Evolutionary conservation across 441 rosid species (phyloP), one percentile per base, ranked within the genome.

Genomic region (Pelargonium citronellum): DNA sequence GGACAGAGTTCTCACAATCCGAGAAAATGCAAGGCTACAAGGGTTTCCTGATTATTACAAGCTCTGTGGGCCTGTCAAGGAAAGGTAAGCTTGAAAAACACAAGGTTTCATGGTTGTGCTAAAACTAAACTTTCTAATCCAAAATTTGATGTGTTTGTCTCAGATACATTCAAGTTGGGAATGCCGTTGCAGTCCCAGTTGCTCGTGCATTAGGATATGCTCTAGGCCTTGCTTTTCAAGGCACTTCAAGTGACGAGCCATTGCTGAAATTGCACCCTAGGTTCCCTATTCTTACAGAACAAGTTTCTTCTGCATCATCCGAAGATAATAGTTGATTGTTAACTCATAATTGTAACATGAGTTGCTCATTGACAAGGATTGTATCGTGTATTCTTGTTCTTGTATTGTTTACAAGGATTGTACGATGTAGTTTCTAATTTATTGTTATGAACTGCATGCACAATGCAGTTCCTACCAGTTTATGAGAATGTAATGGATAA

Each of bases 181-280:
- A 90, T 61, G 95, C 90, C 0, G 92, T 86, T 2, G 95, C 96
- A 0, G 88, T 87, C 20, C 96, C 91, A 0, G 95, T 90, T 9
- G 87, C 89, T 13, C 78, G 84, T 15, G 96, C 95, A 0, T 71
- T 90, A 1, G 95, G 91, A 4, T 92, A 80, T 13, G 78, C 84
- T 0, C 43, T 88, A 19, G 90, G 87, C 3, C 9, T 69, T 24
- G 90, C 92, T n/a, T 78, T 78, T 12, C 81, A 67, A 61, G 86
- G 83, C 0, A 39, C 57, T 0, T 58, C 73, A 1, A 71, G 60
- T 2, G 71, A 72, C 24, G 76, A 76, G 5, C 89, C 89, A 0
- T 16, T 86, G 41, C 37, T 80, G 49, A 71, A 65, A 6, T 71
- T 87, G 30, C 89, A 90, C 1, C 12, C 57, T 5, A 67, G 63